Conservation (phyloP, 108 stramenopile genomes). For the Nitzschia putrida region DNA sequence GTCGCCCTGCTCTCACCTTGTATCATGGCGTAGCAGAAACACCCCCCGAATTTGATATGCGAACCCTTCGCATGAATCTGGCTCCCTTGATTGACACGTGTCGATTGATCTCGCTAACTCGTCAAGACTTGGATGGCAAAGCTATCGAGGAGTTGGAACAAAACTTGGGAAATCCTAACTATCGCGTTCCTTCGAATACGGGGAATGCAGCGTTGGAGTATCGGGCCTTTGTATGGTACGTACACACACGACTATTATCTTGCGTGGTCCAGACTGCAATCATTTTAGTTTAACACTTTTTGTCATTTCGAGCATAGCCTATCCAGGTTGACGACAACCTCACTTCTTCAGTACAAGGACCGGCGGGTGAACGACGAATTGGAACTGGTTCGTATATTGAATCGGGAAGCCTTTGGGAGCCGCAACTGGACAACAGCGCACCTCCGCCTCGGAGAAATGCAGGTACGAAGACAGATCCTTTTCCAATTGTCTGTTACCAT, state of each 20-base stretch:
- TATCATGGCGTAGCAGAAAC: conserved; percentile 3
- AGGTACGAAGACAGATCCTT: conserved; percentile 15
- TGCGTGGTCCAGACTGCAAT: not conserved
- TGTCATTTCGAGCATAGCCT: conserved; percentile 10
- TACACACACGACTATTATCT: not conserved
- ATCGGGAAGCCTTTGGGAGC: conserved; percentile 28
- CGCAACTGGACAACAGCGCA: conserved; percentile 41
- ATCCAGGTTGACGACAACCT: conserved; percentile 49
- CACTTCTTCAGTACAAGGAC: conserved; percentile 45
- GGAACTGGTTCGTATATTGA: conserved; percentile 14
- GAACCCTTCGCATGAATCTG: conserved; percentile 45
- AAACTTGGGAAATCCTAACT: conserved; percentile 35
- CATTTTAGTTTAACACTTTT: not conserved
- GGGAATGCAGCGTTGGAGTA: conserved; percentile 59
- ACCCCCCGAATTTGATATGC: conserved; percentile 35
- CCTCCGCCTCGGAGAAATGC: conserved; percentile 50
- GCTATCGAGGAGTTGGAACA: conserved; percentile 54
- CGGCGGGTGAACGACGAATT: conserved; percentile 21
- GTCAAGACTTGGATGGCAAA: conserved; percentile 57
- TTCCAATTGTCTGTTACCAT: not conserved
- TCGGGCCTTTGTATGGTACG: conserved; percentile 56
- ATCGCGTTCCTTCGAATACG: conserved; percentile 36
- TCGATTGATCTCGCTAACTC: conserved; percentile 65
- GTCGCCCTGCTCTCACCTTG: conserved; percentile 38
- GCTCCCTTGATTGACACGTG: conserved; percentile 62